Evolutionary conservation across 2,329 filamentous ascomycete genomes (phyloP).

Genomic region (Alternaria incomplexa): DNA sequence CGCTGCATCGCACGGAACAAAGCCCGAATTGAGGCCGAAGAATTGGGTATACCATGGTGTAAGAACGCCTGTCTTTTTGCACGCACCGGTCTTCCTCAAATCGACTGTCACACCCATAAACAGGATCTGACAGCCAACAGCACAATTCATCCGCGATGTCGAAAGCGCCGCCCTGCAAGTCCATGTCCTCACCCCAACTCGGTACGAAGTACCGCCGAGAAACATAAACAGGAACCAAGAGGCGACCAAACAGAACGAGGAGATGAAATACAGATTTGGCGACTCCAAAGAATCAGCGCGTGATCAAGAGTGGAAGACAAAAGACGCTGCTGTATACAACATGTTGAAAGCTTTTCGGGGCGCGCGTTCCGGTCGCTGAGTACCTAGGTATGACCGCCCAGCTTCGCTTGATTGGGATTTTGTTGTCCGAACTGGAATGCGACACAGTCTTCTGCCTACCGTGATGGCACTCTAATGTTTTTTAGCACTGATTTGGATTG

Average conservation of each 20-base stretch:
- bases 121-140: neutral
- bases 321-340: neutral
- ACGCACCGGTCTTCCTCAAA: too few species aligned
- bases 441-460: neutral
- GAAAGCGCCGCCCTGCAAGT: neutral
- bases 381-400: too few species aligned
- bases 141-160: neutral
- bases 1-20: neutral
- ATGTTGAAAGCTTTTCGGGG: neutral
- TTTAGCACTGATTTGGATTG: neutral
- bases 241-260: neutral
- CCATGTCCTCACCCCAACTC: slow-evolving; percentile 10
- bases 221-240: neutral
- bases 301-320: neutral
- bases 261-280: neutral
- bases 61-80: neutral
- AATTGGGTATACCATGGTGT: slow-evolving; percentile 1
- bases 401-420: neutral
- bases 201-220: neutral
- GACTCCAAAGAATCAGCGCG: neutral
- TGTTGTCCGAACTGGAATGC: neutral
- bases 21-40: neutral
- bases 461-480: neutral
- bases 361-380: neutral
- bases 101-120: too few species aligned